phyloP scores from a whole-genome alignment of 2,329 filamentous ascomycete genomes.

The Fusarium sp. region DNA sequence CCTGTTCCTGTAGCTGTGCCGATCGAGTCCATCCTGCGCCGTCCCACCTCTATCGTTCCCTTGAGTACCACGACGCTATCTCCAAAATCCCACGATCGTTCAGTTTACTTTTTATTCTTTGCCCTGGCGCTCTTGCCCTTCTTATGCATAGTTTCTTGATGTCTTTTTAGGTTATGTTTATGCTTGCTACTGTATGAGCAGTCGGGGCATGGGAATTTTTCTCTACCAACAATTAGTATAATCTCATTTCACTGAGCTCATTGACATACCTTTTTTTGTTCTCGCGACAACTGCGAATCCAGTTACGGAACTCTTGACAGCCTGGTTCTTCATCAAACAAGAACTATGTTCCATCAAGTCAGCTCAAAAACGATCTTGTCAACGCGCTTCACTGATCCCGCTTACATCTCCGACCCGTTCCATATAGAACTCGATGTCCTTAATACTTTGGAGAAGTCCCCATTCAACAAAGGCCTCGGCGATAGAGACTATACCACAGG shows the following conservation, averaged over 20 bases:
- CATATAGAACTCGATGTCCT: constrained; percentile 19
- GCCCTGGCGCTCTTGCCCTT: not conserved
- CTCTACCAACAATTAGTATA: not conserved
- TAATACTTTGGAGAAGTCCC: constrained; percentile 13
- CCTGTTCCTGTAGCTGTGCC: not conserved
- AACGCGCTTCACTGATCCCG: accelerated
- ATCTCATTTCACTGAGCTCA: not conserved
- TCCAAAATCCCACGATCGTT: not conserved
- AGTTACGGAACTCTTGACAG: not conserved
- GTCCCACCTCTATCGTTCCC: not conserved
- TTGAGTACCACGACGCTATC: not conserved
- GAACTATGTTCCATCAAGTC: not conserved
- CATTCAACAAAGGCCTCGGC: constrained; percentile 7
- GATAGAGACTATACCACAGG: constrained; percentile 14
- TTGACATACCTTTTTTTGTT: accelerated
- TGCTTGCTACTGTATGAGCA: not conserved
- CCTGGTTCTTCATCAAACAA: not conserved
- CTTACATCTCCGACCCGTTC: constrained; percentile 9
- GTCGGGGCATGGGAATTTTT: not conserved
- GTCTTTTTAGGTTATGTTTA: not conserved
- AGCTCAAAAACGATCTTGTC: not conserved
- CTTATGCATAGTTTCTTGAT: not conserved
- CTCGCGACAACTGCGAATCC: not conserved
- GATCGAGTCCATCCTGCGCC: not conserved
- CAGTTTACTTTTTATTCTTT: not conserved